Conservation (phyloP, 495 filamentous ascomycete species). For the Penicillium cinerascens region DNA sequence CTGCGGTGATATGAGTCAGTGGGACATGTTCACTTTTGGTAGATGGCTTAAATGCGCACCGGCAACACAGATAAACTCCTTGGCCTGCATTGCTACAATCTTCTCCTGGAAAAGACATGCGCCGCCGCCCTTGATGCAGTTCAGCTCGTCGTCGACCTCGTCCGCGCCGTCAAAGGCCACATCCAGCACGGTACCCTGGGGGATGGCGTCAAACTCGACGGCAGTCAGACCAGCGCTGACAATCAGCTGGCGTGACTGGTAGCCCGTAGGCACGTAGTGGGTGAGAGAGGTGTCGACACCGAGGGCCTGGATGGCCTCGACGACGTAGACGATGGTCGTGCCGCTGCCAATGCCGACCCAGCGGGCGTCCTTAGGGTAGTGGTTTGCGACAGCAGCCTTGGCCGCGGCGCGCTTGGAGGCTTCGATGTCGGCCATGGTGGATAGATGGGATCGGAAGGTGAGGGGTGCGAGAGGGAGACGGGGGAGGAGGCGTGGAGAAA, state of each 20-base stretch:
- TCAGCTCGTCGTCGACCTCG: conserved; percentile 91
- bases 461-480: conserved; percentile 13
- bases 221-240: conserved; percentile 69
- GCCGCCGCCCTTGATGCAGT: conserved; percentile 96
- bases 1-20: conserved; percentile 33
- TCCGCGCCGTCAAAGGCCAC: conserved; percentile 94
- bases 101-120: conserved; percentile 98
- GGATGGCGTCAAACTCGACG: conserved; percentile 69
- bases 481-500: conserved; percentile 11
- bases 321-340: conserved; percentile 91
- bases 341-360: conserved; percentile 93
- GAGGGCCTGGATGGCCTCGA: conserved; percentile 82
- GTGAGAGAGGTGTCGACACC: conserved; percentile 58
- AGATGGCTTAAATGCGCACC: conserved; percentile 41
- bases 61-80: conserved; percentile 90
- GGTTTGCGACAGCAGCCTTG: conserved; percentile 74
- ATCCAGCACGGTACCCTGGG: conserved; percentile 60
- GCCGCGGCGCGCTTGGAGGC: conserved; percentile 81
- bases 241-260: conserved; percentile 83
- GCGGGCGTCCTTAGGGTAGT: conserved; percentile 68
- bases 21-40: background rate
- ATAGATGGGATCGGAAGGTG: conserved; percentile 19
- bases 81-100: conserved; percentile 78
- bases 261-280: conserved; percentile 86
- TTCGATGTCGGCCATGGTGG: conserved; percentile 58